These are phyloP conservation scores for Petunia axillaris DNA, from an alignment of 257 asterid species.

Conservation along the genomic window DNA sequence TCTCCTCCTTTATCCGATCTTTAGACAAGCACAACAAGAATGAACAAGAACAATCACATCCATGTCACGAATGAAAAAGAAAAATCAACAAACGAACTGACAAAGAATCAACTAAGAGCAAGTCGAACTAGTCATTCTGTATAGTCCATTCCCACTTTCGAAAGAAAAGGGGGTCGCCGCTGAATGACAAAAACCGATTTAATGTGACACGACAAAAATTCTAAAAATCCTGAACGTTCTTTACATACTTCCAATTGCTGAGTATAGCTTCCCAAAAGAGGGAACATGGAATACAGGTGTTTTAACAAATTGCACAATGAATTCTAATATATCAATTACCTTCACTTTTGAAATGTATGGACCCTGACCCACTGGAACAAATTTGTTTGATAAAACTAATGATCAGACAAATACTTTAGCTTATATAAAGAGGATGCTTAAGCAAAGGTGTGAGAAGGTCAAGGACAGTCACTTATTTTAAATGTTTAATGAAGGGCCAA, in stretches of 20 bases:
- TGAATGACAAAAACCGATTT: background rate
- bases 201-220: background rate
- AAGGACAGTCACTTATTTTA: background rate
- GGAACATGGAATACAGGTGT: background rate
- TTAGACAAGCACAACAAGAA: background rate
- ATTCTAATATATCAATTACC: background rate
- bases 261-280: background rate
- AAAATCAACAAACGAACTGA: background rate
- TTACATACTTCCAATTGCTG: background rate
- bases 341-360: background rate
- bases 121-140: too few species aligned
- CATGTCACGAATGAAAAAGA: too few species aligned
- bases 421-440: conserved; percentile 3
- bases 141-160: too few species aligned
- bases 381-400: background rate
- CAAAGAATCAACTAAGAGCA: background rate
- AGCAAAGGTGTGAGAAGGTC: background rate
- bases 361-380: background rate
- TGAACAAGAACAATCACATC: background rate
- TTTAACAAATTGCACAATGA: background rate
- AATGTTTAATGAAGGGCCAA: background rate
- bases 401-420: background rate
- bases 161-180: too few species aligned
- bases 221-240: conserved; percentile 12
- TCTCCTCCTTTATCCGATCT: too few species aligned